Base-by-base conservation (phyloP, 2,329 filamentous ascomycete species). In the Fusarium nelsonii region DNA sequence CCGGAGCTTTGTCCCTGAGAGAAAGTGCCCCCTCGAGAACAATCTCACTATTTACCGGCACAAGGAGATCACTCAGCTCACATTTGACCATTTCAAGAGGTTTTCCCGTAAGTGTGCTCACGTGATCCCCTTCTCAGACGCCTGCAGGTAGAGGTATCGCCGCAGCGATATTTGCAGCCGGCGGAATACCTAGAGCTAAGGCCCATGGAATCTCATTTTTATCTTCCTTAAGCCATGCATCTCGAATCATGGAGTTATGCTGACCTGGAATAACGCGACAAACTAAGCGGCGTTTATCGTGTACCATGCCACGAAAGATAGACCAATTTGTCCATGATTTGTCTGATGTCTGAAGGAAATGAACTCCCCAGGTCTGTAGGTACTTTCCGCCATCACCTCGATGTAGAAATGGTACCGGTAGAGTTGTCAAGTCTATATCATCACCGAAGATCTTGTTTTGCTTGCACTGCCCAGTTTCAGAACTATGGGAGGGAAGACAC, bases 281-380 rank as follows among this genome's bases (percentile, higher is more conserved):
- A 0, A 75, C 73, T 0, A 86, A 66, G 20, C 79, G 78, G 11
- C 78, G 80, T 10, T 78, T 78, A 56, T 82, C 82, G 26, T 81
- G 73, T 0, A 86, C 77, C 84, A 86, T 85, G 3, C 80, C 82
- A 0, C 82, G 74, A 4, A 77, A 75, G 53, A 84, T 82, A 1
- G 79, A 81, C 82, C 81, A 84, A 65, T 84, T 84, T 0, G 81
- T 83, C 84, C 84, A 86, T n/a, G 73, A 74, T 3, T 77, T 79
- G 52, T 83, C 80, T 0, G 84, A 82, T 1, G 78, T 77, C 59
- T 82, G 80, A 0, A 85, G 71, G 12, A 85, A 72, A 56, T 85
- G 78, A 73, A 86, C 83, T 4, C 84, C 84, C 45, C 80, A 83
- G 0, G 84, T 86, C 58, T 85, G 83, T n/a, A 86, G 74, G 58